Evolutionary conservation across 2,329 filamentous ascomycete genomes (phyloP).

Genomic region (Thermothelomyces thermophilus): DNA sequence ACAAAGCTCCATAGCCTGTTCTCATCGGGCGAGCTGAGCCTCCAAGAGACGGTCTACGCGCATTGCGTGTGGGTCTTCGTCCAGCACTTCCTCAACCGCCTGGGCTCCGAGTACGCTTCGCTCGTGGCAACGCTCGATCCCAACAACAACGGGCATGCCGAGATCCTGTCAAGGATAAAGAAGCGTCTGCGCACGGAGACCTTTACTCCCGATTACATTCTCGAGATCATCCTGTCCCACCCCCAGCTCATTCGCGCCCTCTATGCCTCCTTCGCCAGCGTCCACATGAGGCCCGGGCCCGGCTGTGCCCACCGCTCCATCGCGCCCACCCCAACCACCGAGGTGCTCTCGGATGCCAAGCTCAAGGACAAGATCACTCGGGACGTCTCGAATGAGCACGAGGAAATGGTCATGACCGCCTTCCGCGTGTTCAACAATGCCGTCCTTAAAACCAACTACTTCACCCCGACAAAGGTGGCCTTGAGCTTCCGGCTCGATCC

Average conservation of each 20-base stretch:
- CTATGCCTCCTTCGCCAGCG: conserved; percentile 85
- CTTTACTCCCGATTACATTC: conserved; percentile 96
- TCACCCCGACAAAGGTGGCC: conserved; percentile 94
- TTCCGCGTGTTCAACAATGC: conserved; percentile 94
- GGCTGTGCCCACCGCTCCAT: conserved; percentile 46
- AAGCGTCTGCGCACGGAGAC: conserved; percentile 91
- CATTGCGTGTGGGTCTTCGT: conserved; percentile 98
- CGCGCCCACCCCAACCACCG: conserved; percentile 49
- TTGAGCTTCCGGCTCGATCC: conserved; percentile 93
- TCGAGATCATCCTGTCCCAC: conserved; percentile 91
- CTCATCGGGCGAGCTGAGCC: conserved; percentile 73
- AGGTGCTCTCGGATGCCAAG: conserved; percentile 68
- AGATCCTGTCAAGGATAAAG: conserved; percentile 89
- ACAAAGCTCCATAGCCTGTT: conserved; percentile 94
- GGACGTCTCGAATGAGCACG: conserved; percentile 85
- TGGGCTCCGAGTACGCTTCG: conserved; percentile 86
- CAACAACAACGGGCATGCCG: conserved; percentile 76
- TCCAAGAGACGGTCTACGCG: conserved; percentile 95
- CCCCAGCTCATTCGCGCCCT: conserved; percentile 79
- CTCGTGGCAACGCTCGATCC: conserved; percentile 73
- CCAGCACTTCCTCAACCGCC: conserved; percentile 93
- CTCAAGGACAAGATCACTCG: conserved; percentile 72
- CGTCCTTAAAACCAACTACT: conserved; percentile 96
- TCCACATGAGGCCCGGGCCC: conserved; percentile 58
- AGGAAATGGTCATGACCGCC: conserved; percentile 95